Base-by-base conservation (phyloP, 2,329 filamentous ascomycete species). In the Fusarium dlaminii region DNA sequence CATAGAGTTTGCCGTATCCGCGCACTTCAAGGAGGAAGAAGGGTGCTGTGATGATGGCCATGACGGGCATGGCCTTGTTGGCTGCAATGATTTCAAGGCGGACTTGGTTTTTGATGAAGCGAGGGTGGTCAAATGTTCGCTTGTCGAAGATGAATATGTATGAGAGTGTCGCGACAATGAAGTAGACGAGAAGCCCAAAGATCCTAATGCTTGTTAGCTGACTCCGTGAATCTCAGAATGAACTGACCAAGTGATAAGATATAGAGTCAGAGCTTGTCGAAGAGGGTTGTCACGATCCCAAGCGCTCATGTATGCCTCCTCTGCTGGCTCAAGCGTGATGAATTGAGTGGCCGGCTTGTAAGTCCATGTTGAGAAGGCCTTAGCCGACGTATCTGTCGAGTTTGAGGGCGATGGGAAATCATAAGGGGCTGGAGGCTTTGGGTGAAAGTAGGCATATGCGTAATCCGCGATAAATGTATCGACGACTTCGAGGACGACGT, bases 21-120 rank as follows among this genome's bases (percentile, higher is more conserved):
- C 92, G 92, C 27, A 97, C 92, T 83, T 98, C 96, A 74, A 89
- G 84, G 49, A 96, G 85, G 87, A 98, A 96, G 83, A 94, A 91
- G 22, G 94, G 92, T 3, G 91, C 90, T 15, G 95, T 98, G 81
- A 95, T 88, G 66, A 96, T 74, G 57, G 95, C 89, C 92, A 98
- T 98, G 81, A 91, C 81, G 27, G 95, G 95, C 86, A 98, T 91
- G 42, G 94, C 87, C 52, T 84, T 82, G 84, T 92, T 90, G 72
- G 95, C 91, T 84, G 97, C 94, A 73, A 87, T 86, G 79, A 98
- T 98, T 82, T 98, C 96, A 78, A 95, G 89, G 68, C 88, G 86
- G 73, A 98, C 92, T 83, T 98, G 96, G 84, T 98, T 96, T 85
- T 96, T 97, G 80, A 98, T 92, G 83, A 96, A 98, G 81, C 96